Percentiles rank a stretch among this genome's conserved stretches.
These are phyloP conservation scores for Dactylellina sp. DNA, from an alignment of 2,329 filamentous ascomycete species.

Conservation along the genomic window DNA sequence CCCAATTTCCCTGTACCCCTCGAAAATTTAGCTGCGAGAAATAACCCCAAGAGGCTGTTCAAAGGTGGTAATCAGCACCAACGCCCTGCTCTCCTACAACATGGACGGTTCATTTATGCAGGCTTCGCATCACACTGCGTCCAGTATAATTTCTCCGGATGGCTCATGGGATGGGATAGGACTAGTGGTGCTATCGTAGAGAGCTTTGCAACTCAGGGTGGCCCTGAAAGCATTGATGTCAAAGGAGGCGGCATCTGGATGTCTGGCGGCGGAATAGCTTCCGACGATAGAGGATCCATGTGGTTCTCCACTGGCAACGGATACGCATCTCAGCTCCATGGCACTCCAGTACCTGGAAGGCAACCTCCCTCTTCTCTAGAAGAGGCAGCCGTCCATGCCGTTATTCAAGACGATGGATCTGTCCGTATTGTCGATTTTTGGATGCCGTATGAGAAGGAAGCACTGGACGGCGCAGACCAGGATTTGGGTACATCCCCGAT, in stretches of 20 bases:
- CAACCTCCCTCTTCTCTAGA: constrained; percentile 67
- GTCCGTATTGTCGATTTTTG: constrained; percentile 67
- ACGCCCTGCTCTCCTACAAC: constrained; percentile 66
- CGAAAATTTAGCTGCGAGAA: constrained; percentile 65
- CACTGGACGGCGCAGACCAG: constrained; percentile 67
- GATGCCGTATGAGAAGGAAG: constrained; percentile 67
- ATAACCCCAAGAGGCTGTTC: constrained; percentile 66
- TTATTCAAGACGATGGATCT: constrained; percentile 65
- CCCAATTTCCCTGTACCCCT: constrained; percentile 65
- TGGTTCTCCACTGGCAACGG: constrained; percentile 68
- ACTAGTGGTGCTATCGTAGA: constrained; percentile 66
- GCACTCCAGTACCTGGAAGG: constrained; percentile 65
- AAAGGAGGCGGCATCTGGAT: constrained; percentile 67
- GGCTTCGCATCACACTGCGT: constrained; percentile 68
- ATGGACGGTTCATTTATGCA: constrained; percentile 67
- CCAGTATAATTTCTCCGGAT: constrained; percentile 68
- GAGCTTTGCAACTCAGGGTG: constrained; percentile 66
- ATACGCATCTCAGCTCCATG: constrained; percentile 66
- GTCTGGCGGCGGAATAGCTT: constrained; percentile 67
- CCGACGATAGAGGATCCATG: constrained; percentile 66
- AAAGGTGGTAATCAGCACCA: constrained; percentile 67
- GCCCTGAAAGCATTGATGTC: constrained; percentile 64
- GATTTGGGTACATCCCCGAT: constrained; percentile 67
- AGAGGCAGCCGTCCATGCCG: constrained; percentile 68
- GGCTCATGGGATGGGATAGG: constrained; percentile 67